A percentile compares a stretch with the other conserved stretches of the same genome.
These are phyloP conservation scores for Monascus ruber DNA, from an alignment of 2,329 filamentous ascomycete species.

Conservation along the genomic window DNA sequence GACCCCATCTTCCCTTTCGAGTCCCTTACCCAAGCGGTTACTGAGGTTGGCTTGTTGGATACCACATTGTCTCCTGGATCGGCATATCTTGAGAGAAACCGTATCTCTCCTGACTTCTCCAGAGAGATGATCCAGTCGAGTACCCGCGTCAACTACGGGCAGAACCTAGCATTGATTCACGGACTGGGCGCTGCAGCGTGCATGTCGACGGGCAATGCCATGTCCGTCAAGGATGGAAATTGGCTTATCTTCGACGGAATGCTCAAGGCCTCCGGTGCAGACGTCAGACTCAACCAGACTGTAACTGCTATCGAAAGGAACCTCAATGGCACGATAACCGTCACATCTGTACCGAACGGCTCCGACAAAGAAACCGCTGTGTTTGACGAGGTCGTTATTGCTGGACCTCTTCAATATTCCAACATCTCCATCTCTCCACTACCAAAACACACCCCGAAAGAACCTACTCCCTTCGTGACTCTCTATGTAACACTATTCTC, in stretches of 20 bases:
- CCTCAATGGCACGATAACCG: slow-evolving; percentile 30
- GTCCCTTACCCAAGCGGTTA: slow-evolving; percentile 58
- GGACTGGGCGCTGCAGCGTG: slow-evolving; percentile 85
- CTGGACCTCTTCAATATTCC: slow-evolving; percentile 72
- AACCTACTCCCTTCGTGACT: slow-evolving; percentile 65
- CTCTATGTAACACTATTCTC: slow-evolving; percentile 86
- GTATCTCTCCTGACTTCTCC: slow-evolving; percentile 56
- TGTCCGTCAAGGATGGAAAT: slow-evolving; percentile 72
- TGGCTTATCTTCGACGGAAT: slow-evolving; percentile 89
- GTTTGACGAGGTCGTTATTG: slow-evolving; percentile 75
- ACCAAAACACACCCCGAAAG: slow-evolving; percentile 48
- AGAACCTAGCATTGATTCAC: slow-evolving; percentile 76
- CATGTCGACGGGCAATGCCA: slow-evolving; percentile 76
- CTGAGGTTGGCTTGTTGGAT: slow-evolving; percentile 54
- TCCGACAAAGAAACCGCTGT: slow-evolving; percentile 9
- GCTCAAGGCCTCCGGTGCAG: slow-evolving; percentile 53
- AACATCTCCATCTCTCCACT: slow-evolving; percentile 45
- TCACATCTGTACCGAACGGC: slow-evolving; percentile 25
- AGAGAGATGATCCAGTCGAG: slow-evolving; percentile 79
- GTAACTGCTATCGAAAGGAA: slow-evolving; percentile 48
- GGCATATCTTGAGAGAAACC: slow-evolving; percentile 57
- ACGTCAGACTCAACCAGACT: slow-evolving; percentile 53
- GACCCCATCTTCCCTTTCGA: slow-evolving; percentile 73
- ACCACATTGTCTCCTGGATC: slow-evolving; percentile 61
- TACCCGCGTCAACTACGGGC: slow-evolving; percentile 89